Conservation (phyloP, 78 protist species). For the Parvularia atlantis region DNA sequence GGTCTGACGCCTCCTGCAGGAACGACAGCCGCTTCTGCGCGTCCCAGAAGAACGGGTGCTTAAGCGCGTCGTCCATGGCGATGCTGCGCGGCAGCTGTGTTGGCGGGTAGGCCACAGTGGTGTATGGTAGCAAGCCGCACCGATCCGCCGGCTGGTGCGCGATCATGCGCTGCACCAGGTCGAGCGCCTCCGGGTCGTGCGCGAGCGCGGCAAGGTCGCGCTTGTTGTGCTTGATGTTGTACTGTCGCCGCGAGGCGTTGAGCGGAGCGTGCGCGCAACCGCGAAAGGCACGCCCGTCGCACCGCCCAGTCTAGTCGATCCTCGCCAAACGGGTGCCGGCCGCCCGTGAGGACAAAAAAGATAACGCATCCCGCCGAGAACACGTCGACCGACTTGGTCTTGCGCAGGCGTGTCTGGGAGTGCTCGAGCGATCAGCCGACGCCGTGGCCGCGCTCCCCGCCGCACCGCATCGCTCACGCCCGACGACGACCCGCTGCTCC, state of each 20-base stretch:
- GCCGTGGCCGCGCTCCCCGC: too few relatives aligned
- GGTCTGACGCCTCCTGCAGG: slow-evolving; percentile 19
- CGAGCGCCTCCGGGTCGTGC: slow-evolving; percentile 16
- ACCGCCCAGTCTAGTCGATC: neutral
- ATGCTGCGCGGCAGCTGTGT: slow-evolving; percentile 14
- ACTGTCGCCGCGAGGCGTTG: slow-evolving; percentile 45
- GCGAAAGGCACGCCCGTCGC: too few relatives aligned
- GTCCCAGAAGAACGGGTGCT: slow-evolving; percentile 66
- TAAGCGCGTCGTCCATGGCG: slow-evolving; percentile 16
- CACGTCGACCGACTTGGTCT: slow-evolving; percentile 58
- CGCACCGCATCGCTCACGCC: too few relatives aligned
- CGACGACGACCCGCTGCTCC: too few relatives aligned
- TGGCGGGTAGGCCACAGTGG: neutral
- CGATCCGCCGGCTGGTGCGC: neutral
- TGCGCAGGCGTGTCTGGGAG: too few relatives aligned
- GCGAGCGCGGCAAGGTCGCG: slow-evolving; percentile 13
- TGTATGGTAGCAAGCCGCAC: too few relatives aligned
- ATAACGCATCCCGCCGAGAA: slow-evolving; percentile 61
- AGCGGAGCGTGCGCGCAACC: too few relatives aligned
- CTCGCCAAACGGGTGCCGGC: slow-evolving; percentile 65
- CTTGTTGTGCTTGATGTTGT: slow-evolving; percentile 39
- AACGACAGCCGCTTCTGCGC: slow-evolving; percentile 27
- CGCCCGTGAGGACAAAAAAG: slow-evolving; percentile 41
- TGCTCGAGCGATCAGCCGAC: too few relatives aligned
- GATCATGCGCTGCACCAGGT: neutral